These are phyloP conservation scores for Artemisia tridentata DNA, from an alignment of 129 eudicot species.

Conservation along the genomic window DNA sequence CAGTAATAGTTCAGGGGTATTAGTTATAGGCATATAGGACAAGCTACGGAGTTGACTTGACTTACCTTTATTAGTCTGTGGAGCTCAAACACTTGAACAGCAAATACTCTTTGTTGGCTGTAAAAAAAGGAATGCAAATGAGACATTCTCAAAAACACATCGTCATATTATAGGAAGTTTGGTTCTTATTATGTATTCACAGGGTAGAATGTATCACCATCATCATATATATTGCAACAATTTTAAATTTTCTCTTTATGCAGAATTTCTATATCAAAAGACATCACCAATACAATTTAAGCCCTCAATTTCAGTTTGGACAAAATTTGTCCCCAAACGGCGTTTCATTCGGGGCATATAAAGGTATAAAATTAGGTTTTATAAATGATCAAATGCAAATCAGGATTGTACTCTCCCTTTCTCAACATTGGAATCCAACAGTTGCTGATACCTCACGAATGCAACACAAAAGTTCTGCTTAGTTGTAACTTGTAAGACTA, in stretches of 20 bases:
- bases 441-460: no score
- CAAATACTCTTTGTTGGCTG: constrained; percentile 97
- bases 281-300: background rate
- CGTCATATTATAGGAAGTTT: background rate
- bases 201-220: background rate
- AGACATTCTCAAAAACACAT: constrained; percentile 13
- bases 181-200: background rate
- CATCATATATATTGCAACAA: background rate
- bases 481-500: background rate
- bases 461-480: no score
- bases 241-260: background rate
- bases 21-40: constrained; percentile 1
- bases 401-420: no score
- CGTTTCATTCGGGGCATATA: background rate
- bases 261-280: background rate
- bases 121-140: constrained; percentile 23
- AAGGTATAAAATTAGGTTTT: no score
- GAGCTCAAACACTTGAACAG: constrained; percentile 96
- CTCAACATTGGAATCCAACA: no score
- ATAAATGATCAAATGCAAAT: no score
- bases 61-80: constrained; percentile 86
- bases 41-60: constrained; percentile 5
- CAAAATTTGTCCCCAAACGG: background rate
- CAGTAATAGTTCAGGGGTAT: background rate
- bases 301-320: background rate